Conservation (phyloP, 208 protist species). For the Herpetomonas tarakana region DNA sequence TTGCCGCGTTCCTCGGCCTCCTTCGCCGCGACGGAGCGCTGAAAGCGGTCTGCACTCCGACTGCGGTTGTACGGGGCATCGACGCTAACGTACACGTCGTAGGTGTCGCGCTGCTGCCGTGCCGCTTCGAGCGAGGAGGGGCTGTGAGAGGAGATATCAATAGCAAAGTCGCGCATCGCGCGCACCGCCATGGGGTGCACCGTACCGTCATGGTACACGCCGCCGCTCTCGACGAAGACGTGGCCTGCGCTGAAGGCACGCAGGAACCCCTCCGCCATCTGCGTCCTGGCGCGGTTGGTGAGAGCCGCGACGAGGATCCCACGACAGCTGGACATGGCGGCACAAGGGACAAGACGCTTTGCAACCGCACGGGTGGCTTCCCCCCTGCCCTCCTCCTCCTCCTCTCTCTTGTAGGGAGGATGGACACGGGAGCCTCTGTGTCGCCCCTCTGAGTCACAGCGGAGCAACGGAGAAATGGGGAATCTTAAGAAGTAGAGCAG, state of each 20-base stretch:
- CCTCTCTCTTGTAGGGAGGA: no score
- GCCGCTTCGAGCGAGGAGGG: constrained; percentile 54
- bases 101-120: constrained; percentile 59
- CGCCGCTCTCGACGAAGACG: constrained; percentile 78
- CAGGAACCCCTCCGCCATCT: constrained; percentile 84
- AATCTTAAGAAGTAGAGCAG: no score
- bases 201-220: constrained; percentile 36
- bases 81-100: constrained; percentile 84
- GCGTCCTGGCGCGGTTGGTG: constrained; percentile 73
- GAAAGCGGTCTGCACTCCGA: constrained; percentile 38
- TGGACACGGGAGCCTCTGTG: no score
- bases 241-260: constrained; percentile 39
- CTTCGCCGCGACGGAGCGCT: constrained; percentile 8
- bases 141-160: constrained; percentile 47
- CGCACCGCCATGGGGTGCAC: constrained; percentile 66
- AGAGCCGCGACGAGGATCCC: constrained; percentile 74
- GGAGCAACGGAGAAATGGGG: no score
- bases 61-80: constrained; percentile 54
- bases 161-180: constrained; percentile 47
- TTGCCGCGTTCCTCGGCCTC: constrained; percentile 7
- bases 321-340: constrained; percentile 60
- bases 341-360: background rate
- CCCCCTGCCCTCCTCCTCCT: no score
- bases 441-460: no score
- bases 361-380: no score